Evolutionary conservation across 805 yeast genomes (phyloP).

Genomic region (Pichia paraexigua): DNA sequence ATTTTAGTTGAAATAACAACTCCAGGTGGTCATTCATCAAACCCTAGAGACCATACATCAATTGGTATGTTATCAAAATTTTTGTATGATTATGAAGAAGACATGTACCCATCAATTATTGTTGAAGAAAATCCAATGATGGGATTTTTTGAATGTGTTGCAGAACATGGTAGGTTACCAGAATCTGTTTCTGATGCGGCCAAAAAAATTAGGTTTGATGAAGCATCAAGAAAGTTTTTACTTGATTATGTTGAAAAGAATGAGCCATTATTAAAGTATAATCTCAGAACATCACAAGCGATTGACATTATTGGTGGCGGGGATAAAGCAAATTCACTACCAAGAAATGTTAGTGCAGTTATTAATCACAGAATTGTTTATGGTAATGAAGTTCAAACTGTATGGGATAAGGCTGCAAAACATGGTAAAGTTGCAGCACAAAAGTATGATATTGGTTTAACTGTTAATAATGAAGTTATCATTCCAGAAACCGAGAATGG

Average conservation of each 20-base stretch:
- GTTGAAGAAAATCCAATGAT: constrained; percentile 52
- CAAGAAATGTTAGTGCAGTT: constrained; percentile 48
- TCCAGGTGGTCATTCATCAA: constrained; percentile 53
- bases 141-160: constrained; percentile 52
- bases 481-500: constrained; percentile 19
- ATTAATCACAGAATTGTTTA: constrained; percentile 53
- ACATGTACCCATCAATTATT: constrained; percentile 43
- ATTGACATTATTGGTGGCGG: constrained; percentile 65
- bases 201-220: constrained; percentile 18
- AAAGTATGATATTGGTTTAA: constrained; percentile 31
- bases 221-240: constrained; percentile 30
- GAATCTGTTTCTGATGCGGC: constrained; percentile 7
- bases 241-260: constrained; percentile 20
- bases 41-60: constrained; percentile 63
- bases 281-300: constrained; percentile 59
- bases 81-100: constrained; percentile 45
- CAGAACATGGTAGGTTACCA: constrained; percentile 35
- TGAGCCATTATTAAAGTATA: constrained; percentile 25
- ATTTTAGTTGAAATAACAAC: constrained; percentile 41
- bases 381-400: constrained; percentile 37
- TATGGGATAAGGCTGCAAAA: constrained; percentile 26
- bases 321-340: constrained; percentile 67
- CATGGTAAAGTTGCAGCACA: constrained; percentile 29
- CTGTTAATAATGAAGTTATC: constrained; percentile 26
- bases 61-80: constrained; percentile 67